Evolutionary conservation across 2,329 filamentous ascomycete species (phyloP).

Genomic region (Neopestalotiopsis sp.): DNA sequence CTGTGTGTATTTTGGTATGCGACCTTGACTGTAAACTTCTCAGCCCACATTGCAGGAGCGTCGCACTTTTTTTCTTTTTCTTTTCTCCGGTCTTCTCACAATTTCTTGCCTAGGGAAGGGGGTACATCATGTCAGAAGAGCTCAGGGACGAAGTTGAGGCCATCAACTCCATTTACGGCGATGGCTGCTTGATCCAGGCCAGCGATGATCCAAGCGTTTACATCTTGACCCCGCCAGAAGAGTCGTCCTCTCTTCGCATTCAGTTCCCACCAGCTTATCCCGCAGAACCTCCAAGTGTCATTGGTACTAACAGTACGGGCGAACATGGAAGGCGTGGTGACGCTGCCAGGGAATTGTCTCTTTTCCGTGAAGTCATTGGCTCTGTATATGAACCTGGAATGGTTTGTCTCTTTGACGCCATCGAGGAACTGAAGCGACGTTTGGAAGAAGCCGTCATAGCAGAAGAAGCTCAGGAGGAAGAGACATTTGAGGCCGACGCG

Average conservation of each 20-base stretch:
- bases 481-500: conserved; percentile 27
- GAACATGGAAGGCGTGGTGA: conserved; percentile 70
- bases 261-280: conserved; percentile 80
- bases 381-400: conserved; percentile 73
- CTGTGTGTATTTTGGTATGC: not conserved
- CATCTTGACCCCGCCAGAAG: conserved; percentile 70
- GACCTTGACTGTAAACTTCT: not conserved
- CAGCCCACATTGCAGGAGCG: not conserved
- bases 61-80: not conserved
- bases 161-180: conserved; percentile 84
- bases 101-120: not conserved
- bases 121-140: conserved; percentile 56
- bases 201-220: conserved; percentile 50
- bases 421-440: conserved; percentile 70
- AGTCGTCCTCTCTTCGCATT: conserved; percentile 62
- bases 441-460: conserved; percentile 37
- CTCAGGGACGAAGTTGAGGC: conserved; percentile 78
- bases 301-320: conserved; percentile 81
- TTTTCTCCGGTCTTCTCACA: not conserved
- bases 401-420: conserved; percentile 89
- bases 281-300: conserved; percentile 70
- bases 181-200: conserved; percentile 59
- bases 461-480: conserved; percentile 29
- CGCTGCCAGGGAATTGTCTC: conserved; percentile 71
- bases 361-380: conserved; percentile 70